These are phyloP conservation scores for Carex cristatella DNA, from an alignment of 176 grass and related monocot species.

Conservation along the genomic window DNA sequence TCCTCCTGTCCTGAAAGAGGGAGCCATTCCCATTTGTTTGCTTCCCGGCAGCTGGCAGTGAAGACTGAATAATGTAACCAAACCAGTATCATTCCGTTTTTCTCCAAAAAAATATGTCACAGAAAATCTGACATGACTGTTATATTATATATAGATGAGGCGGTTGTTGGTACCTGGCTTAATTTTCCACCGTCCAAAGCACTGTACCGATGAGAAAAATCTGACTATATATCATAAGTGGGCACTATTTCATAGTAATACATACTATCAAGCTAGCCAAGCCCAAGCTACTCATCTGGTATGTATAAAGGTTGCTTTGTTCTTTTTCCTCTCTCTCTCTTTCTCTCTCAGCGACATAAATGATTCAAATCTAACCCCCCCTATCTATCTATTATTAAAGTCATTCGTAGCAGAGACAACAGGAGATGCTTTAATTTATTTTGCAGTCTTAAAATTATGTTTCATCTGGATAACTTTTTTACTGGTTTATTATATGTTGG, in stretches of 20 bases:
- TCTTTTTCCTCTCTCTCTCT: not conserved
- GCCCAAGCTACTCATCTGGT: not conserved
- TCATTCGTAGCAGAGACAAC: constrained; percentile 12
- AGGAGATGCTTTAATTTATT: not conserved
- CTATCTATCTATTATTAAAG: not conserved
- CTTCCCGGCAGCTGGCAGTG: not conserved
- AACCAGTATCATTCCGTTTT: too few species aligned
- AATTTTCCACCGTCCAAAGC: constrained; percentile 20
- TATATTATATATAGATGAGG: too few species aligned
- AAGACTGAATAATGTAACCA: too few species aligned
- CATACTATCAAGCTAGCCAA: not conserved
- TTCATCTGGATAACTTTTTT: not conserved
- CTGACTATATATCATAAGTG: constrained; percentile 3
- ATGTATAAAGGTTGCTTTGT: constrained; percentile 15
- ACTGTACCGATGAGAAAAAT: constrained; percentile 12
- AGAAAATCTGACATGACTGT: not conserved
- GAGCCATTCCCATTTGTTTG: not conserved
- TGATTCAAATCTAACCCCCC: constrained; percentile 5
- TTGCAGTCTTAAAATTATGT: not conserved
- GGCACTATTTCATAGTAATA: constrained; percentile 7
- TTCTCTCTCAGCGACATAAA: not conserved
- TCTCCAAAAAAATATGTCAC: not conserved
- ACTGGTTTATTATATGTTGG: not conserved
- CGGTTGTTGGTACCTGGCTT: not conserved
- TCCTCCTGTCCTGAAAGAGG: not conserved